Evolutionary conservation across 2,329 filamentous ascomycete species (phyloP).

Genomic region (Epichloe festucae): DNA sequence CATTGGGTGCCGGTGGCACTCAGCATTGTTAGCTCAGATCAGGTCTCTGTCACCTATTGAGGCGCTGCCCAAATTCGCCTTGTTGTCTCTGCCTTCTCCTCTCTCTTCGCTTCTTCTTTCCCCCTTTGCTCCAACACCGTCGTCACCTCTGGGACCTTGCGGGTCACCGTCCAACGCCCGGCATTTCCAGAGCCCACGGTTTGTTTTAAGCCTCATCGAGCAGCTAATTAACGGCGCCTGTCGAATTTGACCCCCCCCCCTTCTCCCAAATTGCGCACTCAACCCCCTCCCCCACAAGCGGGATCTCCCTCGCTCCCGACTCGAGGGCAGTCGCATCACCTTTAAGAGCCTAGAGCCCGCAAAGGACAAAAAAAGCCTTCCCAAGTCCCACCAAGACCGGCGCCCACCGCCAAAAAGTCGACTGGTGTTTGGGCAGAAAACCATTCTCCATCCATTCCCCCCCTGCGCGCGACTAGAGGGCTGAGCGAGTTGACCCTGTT

Average conservation of each 20-base stretch:
- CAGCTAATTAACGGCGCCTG: neutral
- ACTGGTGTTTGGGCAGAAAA: neutral
- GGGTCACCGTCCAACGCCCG: neutral
- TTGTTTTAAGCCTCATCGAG: neutral
- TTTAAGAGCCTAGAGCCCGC: neutral
- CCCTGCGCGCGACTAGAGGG: neutral
- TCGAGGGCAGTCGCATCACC: neutral
- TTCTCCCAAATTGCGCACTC: neutral
- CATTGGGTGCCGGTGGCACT: neutral
- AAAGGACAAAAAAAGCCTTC: neutral
- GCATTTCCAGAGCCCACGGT: neutral
- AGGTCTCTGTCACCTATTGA: neutral
- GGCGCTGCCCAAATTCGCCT: neutral
- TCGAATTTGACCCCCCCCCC: neutral
- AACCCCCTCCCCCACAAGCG: slow-evolving; percentile 2
- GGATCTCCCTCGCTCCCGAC: slow-evolving; percentile 5
- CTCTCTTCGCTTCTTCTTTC: neutral
- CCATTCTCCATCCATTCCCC: neutral
- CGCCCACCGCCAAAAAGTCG: slow-evolving; percentile 2
- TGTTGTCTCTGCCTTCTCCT: neutral
- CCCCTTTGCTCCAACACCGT: neutral
- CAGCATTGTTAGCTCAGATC: neutral
- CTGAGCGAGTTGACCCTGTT: neutral
- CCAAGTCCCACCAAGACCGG: slow-evolving; percentile 1
- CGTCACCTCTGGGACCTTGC: neutral